A percentile compares a stretch with the other conserved stretches of the same genome.
Conservation (phyloP, 164 flowering plant genomes). For the Litsea cubeba region DNA sequence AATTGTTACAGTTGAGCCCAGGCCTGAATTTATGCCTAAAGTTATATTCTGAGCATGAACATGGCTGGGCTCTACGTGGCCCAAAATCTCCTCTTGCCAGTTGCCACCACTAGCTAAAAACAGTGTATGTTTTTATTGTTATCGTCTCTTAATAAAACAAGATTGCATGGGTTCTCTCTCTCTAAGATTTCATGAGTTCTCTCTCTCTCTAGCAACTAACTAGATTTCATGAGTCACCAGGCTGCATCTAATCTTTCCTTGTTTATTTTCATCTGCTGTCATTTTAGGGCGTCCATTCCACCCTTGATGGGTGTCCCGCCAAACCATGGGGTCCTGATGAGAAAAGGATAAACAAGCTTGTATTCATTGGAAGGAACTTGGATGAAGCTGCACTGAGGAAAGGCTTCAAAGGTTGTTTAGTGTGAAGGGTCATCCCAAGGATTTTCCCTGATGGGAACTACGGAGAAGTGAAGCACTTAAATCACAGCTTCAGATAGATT, state of each 20-base stretch:
- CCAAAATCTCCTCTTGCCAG: too few species aligned
- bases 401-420: constrained; percentile 91
- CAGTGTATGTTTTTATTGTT: too few species aligned
- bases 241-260: not conserved
- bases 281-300: constrained; percentile 82
- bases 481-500: not conserved
- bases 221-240: not conserved
- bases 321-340: constrained; percentile 79
- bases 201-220: too few species aligned
- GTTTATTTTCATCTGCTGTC: not conserved
- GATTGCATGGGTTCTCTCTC: too few species aligned
- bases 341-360: constrained; percentile 78
- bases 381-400: constrained; percentile 77
- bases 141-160: too few species aligned
- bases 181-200: too few species aligned
- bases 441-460: not conserved
- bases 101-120: too few species aligned
- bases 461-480: not conserved
- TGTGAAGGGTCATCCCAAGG: constrained; percentile 16
- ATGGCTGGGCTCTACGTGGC: too few species aligned
- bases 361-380: constrained; percentile 86
- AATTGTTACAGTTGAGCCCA: too few species aligned
- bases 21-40: too few species aligned
- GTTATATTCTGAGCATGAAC: too few species aligned
- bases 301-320: constrained; percentile 68